These are phyloP conservation scores for Citrullus colocynthis DNA, from an alignment of 306 rosid genomes.

Conservation along the genomic window DNA sequence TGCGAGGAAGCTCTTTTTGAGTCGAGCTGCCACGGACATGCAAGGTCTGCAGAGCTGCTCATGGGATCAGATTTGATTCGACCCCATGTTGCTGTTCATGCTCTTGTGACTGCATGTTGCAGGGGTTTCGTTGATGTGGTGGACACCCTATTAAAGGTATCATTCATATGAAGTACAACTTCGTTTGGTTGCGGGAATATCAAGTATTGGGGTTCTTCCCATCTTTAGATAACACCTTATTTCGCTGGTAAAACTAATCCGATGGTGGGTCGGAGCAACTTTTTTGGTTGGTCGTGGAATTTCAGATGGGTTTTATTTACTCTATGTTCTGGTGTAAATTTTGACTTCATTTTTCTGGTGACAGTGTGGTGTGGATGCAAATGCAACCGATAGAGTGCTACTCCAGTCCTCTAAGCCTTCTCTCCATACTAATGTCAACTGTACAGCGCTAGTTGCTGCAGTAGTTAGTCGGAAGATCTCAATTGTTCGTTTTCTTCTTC, in stretches of 20 bases:
- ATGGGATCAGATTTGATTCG: slow-evolving; percentile 82
- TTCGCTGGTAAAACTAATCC: neutral
- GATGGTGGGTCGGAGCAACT: neutral
- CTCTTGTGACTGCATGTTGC: slow-evolving; percentile 71
- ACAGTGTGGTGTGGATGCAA: slow-evolving; percentile 76
- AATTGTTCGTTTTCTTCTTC: slow-evolving; percentile 53
- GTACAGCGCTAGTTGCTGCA: slow-evolving; percentile 79
- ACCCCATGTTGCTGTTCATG: slow-evolving; percentile 65
- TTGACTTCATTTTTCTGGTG: neutral
- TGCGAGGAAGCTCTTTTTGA: slow-evolving; percentile 92
- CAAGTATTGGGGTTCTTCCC: neutral
- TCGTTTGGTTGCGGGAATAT: neutral
- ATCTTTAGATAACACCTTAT: neutral
- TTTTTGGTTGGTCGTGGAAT: neutral
- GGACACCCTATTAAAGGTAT: slow-evolving; percentile 60
- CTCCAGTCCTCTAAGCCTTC: slow-evolving; percentile 81
- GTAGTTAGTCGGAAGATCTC: slow-evolving; percentile 76
- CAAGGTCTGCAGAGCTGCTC: slow-evolving; percentile 49
- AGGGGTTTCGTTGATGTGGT: slow-evolving; percentile 71
- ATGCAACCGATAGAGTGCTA: slow-evolving; percentile 51
- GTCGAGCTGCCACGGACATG: slow-evolving; percentile 79
- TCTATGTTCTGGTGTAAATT: neutral
- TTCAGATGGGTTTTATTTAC: neutral
- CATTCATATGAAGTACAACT: neutral
- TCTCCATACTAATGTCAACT: slow-evolving; percentile 70